Base-by-base conservation (phyloP, 2,329 filamentous ascomycete species). In the Aspergillus fumigatus region DNA sequence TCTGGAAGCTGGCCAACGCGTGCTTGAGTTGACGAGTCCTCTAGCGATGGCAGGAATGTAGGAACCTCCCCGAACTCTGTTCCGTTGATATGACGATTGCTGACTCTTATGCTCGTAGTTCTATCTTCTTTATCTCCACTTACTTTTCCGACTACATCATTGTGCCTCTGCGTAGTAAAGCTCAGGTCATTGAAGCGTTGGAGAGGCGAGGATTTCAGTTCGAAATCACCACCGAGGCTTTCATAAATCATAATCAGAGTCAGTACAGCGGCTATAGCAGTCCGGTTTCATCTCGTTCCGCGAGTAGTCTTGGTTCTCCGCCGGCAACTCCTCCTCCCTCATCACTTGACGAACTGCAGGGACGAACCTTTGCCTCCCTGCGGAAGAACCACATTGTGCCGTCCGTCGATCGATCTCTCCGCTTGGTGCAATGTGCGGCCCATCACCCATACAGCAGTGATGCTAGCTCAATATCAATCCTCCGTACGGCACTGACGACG, bases 91-190 rank as follows among this genome's bases (percentile, higher is more conserved):
- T 51, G 49, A 14, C 32, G 49, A 19, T 19, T 38, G 29, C 53
- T 60, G 51, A 58, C 51, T 38, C 17, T 35, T 7, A 26, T 27
- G 35, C 19, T 19, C 21, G 51, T 49, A 86, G 84, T 52, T 90
- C 93, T 53, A 96, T 99, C 69, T 97, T 97, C 80, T 97, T 97
- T 82, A 96, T 97, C 72, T 97, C 93, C 3, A 97, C 92, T 32
- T 99, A 97, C 75, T 97, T 96, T 75, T 94, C 90, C 35, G 93
- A 99, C 77, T 97, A 96, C 75, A 95, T 99, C 65, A 82, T 97
- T 38, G 91, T 97, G 1, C 92, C 94, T 0, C 82, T 82, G 53
- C 89, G 87, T 69, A 86, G 88, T 67, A 86, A 88, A 51, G 77
- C 83, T 26, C 87, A 86, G 41, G 92, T 97, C 50, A 85, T 91